A percentile compares a stretch with the other conserved stretches of the same genome.
Evolutionary conservation across 2,329 filamentous ascomycete species (phyloP).

Genomic region (Colletotrichum tamarilloi): DNA sequence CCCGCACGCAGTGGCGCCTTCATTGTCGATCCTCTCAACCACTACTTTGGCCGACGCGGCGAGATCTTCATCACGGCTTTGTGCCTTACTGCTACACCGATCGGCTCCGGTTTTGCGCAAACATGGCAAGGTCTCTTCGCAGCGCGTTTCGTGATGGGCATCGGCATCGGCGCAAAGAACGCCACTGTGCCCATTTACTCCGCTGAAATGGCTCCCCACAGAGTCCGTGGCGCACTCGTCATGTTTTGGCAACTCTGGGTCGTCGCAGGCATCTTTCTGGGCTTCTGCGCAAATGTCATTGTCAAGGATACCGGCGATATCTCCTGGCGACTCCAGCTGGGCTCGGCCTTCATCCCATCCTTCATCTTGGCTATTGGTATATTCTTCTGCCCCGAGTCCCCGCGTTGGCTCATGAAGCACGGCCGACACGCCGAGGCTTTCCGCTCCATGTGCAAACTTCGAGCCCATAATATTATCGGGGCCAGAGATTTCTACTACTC

Average conservation of each 20-base stretch:
- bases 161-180: slow-evolving; percentile 76
- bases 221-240: slow-evolving; percentile 79
- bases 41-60: slow-evolving; percentile 72
- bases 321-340: slow-evolving; percentile 72
- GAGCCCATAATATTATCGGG: too few species aligned
- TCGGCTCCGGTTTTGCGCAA: slow-evolving; percentile 68
- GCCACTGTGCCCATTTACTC: slow-evolving; percentile 78
- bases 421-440: slow-evolving; percentile 66
- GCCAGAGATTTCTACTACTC: slow-evolving; percentile 53
- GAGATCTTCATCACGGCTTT: slow-evolving; percentile 74
- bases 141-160: slow-evolving; percentile 74
- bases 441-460: too few species aligned
- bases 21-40: slow-evolving; percentile 74
- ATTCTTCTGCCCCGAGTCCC: slow-evolving; percentile 59
- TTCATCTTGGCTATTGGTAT: slow-evolving; percentile 68
- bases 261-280: slow-evolving; percentile 56
- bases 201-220: slow-evolving; percentile 76
- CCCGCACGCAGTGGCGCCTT: slow-evolving; percentile 63
- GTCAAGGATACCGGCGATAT: slow-evolving; percentile 62
- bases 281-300: slow-evolving; percentile 64
- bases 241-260: slow-evolving; percentile 62
- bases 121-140: slow-evolving; percentile 75
- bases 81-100: slow-evolving; percentile 67
- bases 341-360: slow-evolving; percentile 65
- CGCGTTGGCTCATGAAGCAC: slow-evolving; percentile 63